phyloP scores from a whole-genome alignment of 192 early-diverging fungal species.

The Backusella psychrophila region DNA sequence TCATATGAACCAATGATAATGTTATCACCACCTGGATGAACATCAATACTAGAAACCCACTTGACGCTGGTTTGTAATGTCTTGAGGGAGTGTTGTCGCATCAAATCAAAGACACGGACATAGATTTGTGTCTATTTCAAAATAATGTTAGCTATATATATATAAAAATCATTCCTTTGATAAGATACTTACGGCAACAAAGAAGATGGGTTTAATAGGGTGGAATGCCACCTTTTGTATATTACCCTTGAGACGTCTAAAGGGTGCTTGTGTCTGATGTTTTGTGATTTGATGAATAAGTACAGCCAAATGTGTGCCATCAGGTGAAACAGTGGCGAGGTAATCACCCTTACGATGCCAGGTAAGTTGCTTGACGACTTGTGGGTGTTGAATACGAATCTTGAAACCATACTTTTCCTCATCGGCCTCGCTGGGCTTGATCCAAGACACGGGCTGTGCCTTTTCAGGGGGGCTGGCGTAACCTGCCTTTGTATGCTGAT shows the following conservation, averaged over 20 bases:
- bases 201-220: conserved; percentile 87
- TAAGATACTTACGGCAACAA: conserved; percentile 70
- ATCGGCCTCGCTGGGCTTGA: conserved; percentile 51
- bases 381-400: conserved; percentile 50
- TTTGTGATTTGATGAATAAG: conserved; percentile 91
- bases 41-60: conserved; percentile 95
- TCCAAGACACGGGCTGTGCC: conserved; percentile 43
- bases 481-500: conserved; percentile 46
- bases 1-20: conserved; percentile 95
- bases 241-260: conserved; percentile 84
- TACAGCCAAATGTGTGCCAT: conserved; percentile 74
- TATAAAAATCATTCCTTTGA: too few species aligned
- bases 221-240: conserved; percentile 93
- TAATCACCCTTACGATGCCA: conserved; percentile 99
- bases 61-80: conserved; percentile 83
- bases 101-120: conserved; percentile 92
- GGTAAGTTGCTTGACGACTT: conserved; percentile 73
- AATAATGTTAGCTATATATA: neutral
- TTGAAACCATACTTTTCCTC: conserved; percentile 40
- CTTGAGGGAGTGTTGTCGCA: conserved; percentile 81
- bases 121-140: conserved; percentile 81
- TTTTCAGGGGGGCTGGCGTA: conserved; percentile 30
- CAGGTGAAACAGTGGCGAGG: conserved; percentile 81
- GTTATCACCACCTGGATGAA: conserved; percentile 96
- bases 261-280: conserved; percentile 87